Conservation (phyloP, 2,329 filamentous ascomycete genomes). For the Diaporthe longicolla region DNA sequence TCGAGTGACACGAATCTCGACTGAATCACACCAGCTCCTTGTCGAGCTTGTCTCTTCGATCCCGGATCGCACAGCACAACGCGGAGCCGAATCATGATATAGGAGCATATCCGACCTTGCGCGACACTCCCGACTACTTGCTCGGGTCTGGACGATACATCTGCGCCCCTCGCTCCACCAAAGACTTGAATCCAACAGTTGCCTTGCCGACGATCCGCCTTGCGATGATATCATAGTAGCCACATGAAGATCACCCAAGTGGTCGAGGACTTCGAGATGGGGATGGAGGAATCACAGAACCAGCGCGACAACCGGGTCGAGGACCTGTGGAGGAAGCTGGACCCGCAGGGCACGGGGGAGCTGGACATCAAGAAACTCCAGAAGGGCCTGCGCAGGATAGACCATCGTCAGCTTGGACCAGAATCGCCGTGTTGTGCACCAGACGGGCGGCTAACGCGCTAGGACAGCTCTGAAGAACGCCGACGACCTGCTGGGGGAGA, state of each 20-base stretch:
- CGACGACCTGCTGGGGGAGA: conserved; percentile 83
- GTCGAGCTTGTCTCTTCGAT: conserved; percentile 10
- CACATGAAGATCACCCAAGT: conserved; percentile 64
- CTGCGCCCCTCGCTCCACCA: background rate
- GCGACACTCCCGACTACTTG: conserved; percentile 26
- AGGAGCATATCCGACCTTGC: conserved; percentile 25
- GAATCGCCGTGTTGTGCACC: conserved; percentile 22
- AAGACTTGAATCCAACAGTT: background rate
- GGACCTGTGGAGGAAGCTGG: conserved; percentile 86
- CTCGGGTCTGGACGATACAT: background rate
- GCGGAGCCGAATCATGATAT: conserved; percentile 35
- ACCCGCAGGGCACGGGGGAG: conserved; percentile 81
- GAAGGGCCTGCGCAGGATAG: conserved; percentile 87
- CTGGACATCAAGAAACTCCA: conserved; percentile 88
- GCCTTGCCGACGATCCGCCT: conserved; percentile 32
- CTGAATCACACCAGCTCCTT: background rate
- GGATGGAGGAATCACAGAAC: conserved; percentile 82
- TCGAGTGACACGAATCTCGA: background rate
- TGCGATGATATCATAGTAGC: conserved; percentile 57
- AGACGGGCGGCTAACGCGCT: conserved; percentile 33
- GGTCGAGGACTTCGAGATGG: conserved; percentile 68
- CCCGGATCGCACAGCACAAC: background rate
- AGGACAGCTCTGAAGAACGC: conserved; percentile 85
- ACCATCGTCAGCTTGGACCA: conserved; percentile 78
- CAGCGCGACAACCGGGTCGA: conserved; percentile 86